phyloP scores from a whole-genome alignment of 768 basidiomycete species.

The Paxillus rubicundulus region DNA sequence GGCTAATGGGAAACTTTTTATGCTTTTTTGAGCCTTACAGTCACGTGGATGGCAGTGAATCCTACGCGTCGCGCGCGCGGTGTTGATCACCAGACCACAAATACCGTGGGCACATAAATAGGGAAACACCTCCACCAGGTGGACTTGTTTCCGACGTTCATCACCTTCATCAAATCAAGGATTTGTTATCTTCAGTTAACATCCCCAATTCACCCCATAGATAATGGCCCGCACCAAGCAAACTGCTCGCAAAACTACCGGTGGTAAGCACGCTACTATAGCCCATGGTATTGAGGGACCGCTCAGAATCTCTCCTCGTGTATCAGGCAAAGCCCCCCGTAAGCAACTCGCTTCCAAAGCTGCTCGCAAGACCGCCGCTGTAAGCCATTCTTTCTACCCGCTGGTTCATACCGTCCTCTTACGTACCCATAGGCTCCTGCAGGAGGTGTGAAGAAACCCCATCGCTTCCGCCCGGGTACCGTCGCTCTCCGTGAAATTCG shows the following conservation, averaged over 20 bases:
- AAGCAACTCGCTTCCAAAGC: constrained; percentile 62
- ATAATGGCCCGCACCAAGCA: constrained; percentile 75
- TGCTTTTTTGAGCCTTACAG: background rate
- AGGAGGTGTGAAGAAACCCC: constrained; percentile 78
- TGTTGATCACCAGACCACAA: constrained; percentile 3
- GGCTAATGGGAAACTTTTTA: constrained; percentile 43
- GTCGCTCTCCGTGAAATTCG: constrained; percentile 77
- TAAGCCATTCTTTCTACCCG: constrained; percentile 22
- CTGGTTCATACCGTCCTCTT: constrained; percentile 9
- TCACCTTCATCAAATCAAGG: background rate
- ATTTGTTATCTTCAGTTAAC: background rate
- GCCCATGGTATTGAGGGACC: background rate
- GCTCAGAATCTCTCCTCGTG: background rate
- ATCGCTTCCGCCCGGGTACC: constrained; percentile 78
- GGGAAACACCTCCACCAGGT: background rate
- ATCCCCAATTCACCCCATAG: background rate
- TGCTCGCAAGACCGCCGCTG: constrained; percentile 55
- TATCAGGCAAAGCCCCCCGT: constrained; percentile 55
- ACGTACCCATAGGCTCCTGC: constrained; percentile 38
- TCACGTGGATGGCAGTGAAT: constrained; percentile 1
- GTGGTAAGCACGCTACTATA: constrained; percentile 40
- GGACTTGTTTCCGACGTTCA: background rate
- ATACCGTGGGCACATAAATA: background rate
- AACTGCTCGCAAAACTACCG: constrained; percentile 81
- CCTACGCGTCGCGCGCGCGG: constrained; percentile 8